Evolutionary conservation across 2,329 filamentous ascomycete species (phyloP), one percentile per base, ranked within the genome.

Genomic region (Claviceps pazoutovae): DNA sequence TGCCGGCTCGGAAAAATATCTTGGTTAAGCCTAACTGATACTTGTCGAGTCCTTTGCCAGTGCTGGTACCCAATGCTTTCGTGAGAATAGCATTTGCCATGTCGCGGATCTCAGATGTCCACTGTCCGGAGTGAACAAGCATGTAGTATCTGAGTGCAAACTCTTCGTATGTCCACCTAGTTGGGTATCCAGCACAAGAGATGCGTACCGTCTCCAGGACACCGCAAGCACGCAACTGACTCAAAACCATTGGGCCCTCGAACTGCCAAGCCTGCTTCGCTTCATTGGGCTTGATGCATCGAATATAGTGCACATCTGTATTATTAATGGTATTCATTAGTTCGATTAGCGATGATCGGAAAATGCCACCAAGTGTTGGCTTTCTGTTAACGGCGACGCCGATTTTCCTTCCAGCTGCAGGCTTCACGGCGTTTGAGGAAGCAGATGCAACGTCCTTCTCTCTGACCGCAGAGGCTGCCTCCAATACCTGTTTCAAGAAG

Each of bases 221-320:
- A 90, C 93, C 93, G 71, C 93, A 98, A 70, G 93, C 93, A 68
- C 94, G 84, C 61, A 98, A 75, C 69, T 98, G 93, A 68, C 88
- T 95, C 55, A 98, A 78, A 59, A 98, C 93, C 93, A 98, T 98
- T 3, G 94, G 93, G 0, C 93, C 93, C 65, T 98, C 93, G 56
- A 97, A 98, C 62, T 94, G 91, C 93, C 93, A 98, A 0, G 93
- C 82, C 62, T 87, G 87, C 70, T 98, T 98, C 49, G 82, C 88
- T 70, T 98, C 93, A 66, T 98, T 98, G 36, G 93, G 93, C 72
- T 98, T 98, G 71, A 98, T 97, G 68, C 93, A 98, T 60, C 93
- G 84, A 64, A 98, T 98, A 69, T 98, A 98, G 69, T 98, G 93
- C 19, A 97, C 93, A 66, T 98, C 93, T 2, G 93, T 98, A 59